Conservation (phyloP, 169 alveolate genomes). For the Hepatocystis sp. region DNA sequence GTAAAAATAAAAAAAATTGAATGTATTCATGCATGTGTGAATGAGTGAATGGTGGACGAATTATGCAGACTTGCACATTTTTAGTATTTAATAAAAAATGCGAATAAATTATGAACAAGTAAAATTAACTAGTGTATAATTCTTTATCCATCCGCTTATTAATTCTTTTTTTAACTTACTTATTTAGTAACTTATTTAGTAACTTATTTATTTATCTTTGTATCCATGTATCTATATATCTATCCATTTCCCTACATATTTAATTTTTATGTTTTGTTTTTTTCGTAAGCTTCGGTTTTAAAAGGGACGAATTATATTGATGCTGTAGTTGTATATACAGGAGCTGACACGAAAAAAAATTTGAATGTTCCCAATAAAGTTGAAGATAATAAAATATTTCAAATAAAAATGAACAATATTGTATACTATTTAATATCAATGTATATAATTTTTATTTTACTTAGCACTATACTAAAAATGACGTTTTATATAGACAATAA, state of each 20-base stretch:
- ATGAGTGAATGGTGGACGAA: too few relatives aligned
- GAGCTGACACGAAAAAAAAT: conserved; percentile 76
- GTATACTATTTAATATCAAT: conserved; percentile 67
- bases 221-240: too few relatives aligned
- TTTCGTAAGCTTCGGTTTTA: conserved; percentile 51
- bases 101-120: too few relatives aligned
- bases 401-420: conserved; percentile 70
- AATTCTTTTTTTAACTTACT: too few relatives aligned
- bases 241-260: too few relatives aligned
- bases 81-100: too few relatives aligned
- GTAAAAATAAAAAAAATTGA: conserved; percentile 1
- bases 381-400: conserved; percentile 56
- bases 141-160: too few relatives aligned
- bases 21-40: too few relatives aligned
- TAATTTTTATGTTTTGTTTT: conserved; percentile 8
- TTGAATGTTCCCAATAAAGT: conserved; percentile 63
- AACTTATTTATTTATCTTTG: too few relatives aligned
- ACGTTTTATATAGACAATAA: conserved; percentile 5
- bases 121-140: too few relatives aligned
- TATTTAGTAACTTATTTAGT: too few relatives aligned
- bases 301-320: conserved; percentile 70
- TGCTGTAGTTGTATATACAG: conserved; percentile 76
- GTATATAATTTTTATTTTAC: conserved; percentile 51
- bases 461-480: conserved; percentile 27
- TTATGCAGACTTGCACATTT: too few relatives aligned